These are phyloP conservation scores for Synchytrium microbalum DNA, from an alignment of 371 early-diverging fungal genomes.

Conservation along the genomic window DNA sequence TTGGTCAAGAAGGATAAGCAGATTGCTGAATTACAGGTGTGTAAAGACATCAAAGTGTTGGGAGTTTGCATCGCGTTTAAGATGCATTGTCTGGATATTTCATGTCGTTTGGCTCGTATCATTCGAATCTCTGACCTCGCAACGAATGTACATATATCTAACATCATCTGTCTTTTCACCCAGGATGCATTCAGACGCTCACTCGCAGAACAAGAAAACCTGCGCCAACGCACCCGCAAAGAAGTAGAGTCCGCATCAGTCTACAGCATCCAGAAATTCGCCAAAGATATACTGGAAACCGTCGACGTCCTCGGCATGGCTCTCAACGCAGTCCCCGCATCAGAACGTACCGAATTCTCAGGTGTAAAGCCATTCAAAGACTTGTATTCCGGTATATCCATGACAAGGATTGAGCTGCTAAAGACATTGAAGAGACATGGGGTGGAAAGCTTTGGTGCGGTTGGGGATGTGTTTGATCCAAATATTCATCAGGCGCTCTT, in stretches of 20 bases:
- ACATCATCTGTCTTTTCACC: no score
- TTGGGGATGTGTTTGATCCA: slow-evolving; percentile 84
- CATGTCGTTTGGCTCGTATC: no score
- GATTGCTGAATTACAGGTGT: slow-evolving; percentile 71
- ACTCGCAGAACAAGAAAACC: slow-evolving; percentile 88
- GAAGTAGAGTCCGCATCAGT: slow-evolving; percentile 74
- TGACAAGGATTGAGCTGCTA: slow-evolving; percentile 82
- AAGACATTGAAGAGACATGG: slow-evolving; percentile 86
- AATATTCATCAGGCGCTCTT: slow-evolving; percentile 91
- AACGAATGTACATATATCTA: no score
- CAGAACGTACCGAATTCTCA: slow-evolving; percentile 32
- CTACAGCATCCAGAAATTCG: slow-evolving; percentile 92
- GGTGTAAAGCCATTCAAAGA: slow-evolving; percentile 53
- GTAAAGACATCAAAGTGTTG: not conserved
- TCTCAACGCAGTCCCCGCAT: slow-evolving; percentile 63
- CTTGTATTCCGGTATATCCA: slow-evolving; percentile 78
- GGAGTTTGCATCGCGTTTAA: not conserved
- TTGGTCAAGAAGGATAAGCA: slow-evolving; percentile 70
- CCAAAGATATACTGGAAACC: slow-evolving; percentile 90
- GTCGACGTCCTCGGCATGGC: slow-evolving; percentile 89
- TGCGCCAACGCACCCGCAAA: slow-evolving; percentile 78
- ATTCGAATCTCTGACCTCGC: no score
- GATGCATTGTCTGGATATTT: no score
- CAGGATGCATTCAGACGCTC: slow-evolving; percentile 61
- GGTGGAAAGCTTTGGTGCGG: slow-evolving; percentile 69